Conservation (phyloP, 345 rosid species). For the Dipteronia dyeriana region DNA sequence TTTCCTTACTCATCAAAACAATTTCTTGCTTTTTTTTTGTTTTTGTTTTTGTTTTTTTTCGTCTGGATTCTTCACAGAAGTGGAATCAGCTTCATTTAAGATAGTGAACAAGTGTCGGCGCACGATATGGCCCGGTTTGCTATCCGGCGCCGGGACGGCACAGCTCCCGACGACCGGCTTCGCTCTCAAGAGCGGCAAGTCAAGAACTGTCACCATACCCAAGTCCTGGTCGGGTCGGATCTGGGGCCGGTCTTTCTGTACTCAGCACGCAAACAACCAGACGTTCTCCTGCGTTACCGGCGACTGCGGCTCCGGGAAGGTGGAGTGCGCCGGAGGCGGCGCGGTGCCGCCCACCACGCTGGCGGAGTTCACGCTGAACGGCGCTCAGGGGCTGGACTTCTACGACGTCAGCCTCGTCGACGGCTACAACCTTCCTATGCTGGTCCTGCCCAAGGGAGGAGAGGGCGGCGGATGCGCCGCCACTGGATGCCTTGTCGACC, state of each 20-base stretch:
- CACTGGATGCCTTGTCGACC: conserved; percentile 81
- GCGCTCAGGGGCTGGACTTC: conserved; percentile 68
- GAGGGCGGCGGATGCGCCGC: conserved; percentile 67
- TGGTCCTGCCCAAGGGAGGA: conserved; percentile 53
- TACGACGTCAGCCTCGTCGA: conserved; percentile 82
- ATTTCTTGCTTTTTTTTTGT: not conserved
- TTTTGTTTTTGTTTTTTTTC: not conserved
- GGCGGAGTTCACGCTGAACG: conserved; percentile 90
- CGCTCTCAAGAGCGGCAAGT: conserved; percentile 55
- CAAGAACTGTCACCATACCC: conserved; percentile 59
- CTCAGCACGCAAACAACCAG: conserved; percentile 34
- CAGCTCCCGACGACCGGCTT: conserved; percentile 83
- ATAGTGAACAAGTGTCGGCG: conserved; percentile 70
- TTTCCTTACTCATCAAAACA: not conserved
- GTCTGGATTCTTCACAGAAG: conserved; percentile 28
- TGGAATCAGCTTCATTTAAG: conserved; percentile 60
- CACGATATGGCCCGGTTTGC: conserved; percentile 83
- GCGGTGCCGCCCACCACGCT: conserved; percentile 85
- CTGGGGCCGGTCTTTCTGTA: conserved; percentile 77
- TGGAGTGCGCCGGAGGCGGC: conserved; percentile 71
- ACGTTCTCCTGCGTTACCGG: conserved; percentile 68
- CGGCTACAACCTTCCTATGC: conserved; percentile 70
- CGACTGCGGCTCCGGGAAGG: conserved; percentile 76
- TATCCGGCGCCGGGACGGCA: conserved; percentile 72
- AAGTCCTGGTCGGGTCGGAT: conserved; percentile 81